Base-by-base conservation (phyloP, 805 yeast species). In the Yarrowia sp. region DNA sequence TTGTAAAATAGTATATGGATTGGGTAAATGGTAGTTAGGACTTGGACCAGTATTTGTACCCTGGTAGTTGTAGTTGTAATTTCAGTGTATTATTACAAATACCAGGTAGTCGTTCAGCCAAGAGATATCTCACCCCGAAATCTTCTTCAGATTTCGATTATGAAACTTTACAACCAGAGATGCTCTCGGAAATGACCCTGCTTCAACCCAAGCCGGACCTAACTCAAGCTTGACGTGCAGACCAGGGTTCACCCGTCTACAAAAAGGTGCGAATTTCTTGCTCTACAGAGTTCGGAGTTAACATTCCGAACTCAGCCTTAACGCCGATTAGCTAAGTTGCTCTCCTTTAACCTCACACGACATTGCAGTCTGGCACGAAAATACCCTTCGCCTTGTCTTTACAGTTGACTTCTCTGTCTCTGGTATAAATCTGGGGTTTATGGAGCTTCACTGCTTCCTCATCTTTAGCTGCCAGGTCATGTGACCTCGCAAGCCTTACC, bases 301-400 rank as follows among this genome's bases (percentile, higher is more conserved):
- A 46, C 52, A 46, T 46, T 46, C 36, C 52, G 12, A 46, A 46
- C 35, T 28, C 54, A 19, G 38, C 38, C 54, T 48, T 48, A 48
- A 48, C 54, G 54, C 54, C 54, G 54, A 30, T 48, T 48, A 48
- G 54, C 54, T 48, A 48, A 48, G 54, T 48, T 48, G 54, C 24
- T 28, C 14, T 7, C 8, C 54, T 48, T 48, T 48, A 48, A 48
- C 54, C 54, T 48, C 54, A 48, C 54, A 30, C 54, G 54, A 48
- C 54, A 48, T 48, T 48, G 54, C 54, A 48, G 54, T 48, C 38
- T 14, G n/a, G 26, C 14, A 19, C 14, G 17, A 26, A 46, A 48
- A 30, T 48, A 30, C 26, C 38, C 38, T 48, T 48, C 54, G 8
- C 52, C 52, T 48, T 48, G 54, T 48, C 52, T 41, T 41, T 41